phyloP scores from a whole-genome alignment of 2,329 filamentous ascomycete species.

The Monilinia aucupariae region DNA sequence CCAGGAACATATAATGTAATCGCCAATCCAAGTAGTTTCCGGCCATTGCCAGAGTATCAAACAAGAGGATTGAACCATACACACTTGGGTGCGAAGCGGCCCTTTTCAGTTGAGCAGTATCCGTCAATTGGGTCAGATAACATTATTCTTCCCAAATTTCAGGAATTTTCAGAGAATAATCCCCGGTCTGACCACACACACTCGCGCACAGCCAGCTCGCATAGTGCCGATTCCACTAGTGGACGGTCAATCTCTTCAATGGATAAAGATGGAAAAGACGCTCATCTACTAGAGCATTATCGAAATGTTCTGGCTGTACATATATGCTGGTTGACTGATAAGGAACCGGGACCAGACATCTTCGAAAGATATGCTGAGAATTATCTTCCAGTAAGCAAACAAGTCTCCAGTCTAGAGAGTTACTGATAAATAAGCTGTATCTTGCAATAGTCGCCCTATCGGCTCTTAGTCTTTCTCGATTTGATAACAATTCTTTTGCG shows the following conservation, averaged over 20 bases:
- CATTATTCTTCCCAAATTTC: neutral
- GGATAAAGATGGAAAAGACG: conserved; percentile 8
- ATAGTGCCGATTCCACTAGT: neutral
- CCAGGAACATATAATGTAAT: conserved; percentile 53
- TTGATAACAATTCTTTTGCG: conserved; percentile 17
- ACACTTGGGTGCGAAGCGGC: neutral
- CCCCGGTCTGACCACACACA: neutral
- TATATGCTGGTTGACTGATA: conserved; percentile 19
- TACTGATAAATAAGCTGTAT: conserved; percentile 1
- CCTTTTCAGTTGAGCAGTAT: neutral
- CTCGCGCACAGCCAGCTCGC: neutral
- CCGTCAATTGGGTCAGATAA: neutral
- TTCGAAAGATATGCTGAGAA: neutral
- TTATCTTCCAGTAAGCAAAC: conserved; percentile 8
- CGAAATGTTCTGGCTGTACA: conserved; percentile 29
- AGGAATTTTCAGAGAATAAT: neutral
- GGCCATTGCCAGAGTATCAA: conserved; percentile 46
- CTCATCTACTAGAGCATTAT: conserved; percentile 27
- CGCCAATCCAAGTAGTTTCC: conserved; percentile 50
- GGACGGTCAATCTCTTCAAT: neutral
- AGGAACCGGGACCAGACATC: neutral
- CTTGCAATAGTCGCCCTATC: conserved; percentile 11
- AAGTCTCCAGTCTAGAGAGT: neutral
- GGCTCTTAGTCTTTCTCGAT: conserved; percentile 3
- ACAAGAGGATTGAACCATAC: conserved; percentile 21